A percentile compares a stretch with the other conserved stretches of the same genome.
Evolutionary conservation across 2,329 filamentous ascomycete species (phyloP).

Genomic region (Paecilomyces dactylethromorphus): DNA sequence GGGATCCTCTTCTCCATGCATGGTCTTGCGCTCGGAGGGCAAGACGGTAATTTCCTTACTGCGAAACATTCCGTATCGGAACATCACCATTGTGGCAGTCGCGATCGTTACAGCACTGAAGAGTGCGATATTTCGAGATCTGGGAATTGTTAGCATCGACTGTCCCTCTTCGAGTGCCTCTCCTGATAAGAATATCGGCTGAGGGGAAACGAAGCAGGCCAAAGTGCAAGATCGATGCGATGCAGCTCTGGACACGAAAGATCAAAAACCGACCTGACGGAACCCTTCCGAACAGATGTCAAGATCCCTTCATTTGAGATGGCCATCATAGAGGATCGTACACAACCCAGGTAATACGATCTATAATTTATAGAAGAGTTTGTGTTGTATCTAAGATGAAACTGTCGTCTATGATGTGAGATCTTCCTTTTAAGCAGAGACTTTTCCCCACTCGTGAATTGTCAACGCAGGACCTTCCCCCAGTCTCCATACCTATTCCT

Average conservation of each 20-base stretch:
- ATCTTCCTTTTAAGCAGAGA: background rate
- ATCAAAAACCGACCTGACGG: slow-evolving; percentile 3
- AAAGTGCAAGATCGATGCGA: background rate
- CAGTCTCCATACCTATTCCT: background rate
- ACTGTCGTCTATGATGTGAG: background rate
- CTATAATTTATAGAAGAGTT: background rate
- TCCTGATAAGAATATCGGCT: background rate
- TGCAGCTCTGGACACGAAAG: background rate
- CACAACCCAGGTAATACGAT: background rate
- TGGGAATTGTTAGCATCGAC: background rate
- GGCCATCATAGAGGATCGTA: slow-evolving; percentile 1
- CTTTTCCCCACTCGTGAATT: background rate
- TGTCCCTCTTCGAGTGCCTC: background rate
- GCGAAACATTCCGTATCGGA: slow-evolving; percentile 10
- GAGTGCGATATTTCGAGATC: slow-evolving; percentile 14
- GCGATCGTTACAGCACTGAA: slow-evolving; percentile 15
- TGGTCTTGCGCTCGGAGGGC: slow-evolving; percentile 10
- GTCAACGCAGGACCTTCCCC: background rate
- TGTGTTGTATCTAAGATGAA: background rate
- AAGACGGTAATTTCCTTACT: slow-evolving; percentile 5
- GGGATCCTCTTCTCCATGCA: slow-evolving; percentile 7
- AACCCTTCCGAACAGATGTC: background rate
- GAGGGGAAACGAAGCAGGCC: background rate
- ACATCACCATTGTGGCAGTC: slow-evolving; percentile 12
- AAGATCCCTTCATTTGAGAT: slow-evolving; percentile 1